Evolutionary conservation across 2,329 filamentous ascomycete species (phyloP), one percentile per base, ranked within the genome.

Genomic region (Diplodia corticola): DNA sequence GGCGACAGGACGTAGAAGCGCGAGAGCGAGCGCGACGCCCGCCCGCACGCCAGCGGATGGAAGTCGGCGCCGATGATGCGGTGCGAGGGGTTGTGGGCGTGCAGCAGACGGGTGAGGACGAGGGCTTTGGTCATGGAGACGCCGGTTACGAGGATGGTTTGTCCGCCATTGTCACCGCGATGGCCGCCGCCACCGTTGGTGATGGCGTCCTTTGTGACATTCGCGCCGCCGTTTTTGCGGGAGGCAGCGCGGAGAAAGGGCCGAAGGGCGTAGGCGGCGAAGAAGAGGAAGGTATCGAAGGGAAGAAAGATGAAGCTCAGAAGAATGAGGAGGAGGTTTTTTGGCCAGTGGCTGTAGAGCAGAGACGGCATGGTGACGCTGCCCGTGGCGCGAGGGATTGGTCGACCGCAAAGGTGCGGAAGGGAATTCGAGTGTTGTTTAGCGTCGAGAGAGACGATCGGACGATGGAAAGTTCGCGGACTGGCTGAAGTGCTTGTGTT

Each of bases 41-140:
- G 82, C n/a, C 78, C 74, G 44, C 73, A 75, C 57, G 60, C 50
- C 22, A 76, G 66, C 1, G 80, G 76, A 55, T 86, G 82, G 61
- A 88, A 86, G 71, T 92, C 90, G 12, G 89, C 89, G 4, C 89
- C 90, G 48, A 93, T 84, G 46, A 93, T 89, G n/a, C 83, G 82
- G 74, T 92, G 88, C 2, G 89, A 88, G 1, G 83, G 82, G 26
- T 26, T 33, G 57, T 33, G 44, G 26, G 83, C 76, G 70, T 89
- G 82, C 75, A 92, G 89, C 3, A 85, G 76, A 37, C 91, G 85
- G 4, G 90, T 88, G 9, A 93, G 78, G 0, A 81, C 79, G 3
- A 93, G 81, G 4, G 89, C 90, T 73, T 92, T 91, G 50, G 86
- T 83, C 84, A 91, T 93, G 53, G 87, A 86, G 2, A 92, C 82